phyloP scores from a whole-genome alignment of 768 basidiomycete genomes.

The Pulveroboletus sp. region DNA sequence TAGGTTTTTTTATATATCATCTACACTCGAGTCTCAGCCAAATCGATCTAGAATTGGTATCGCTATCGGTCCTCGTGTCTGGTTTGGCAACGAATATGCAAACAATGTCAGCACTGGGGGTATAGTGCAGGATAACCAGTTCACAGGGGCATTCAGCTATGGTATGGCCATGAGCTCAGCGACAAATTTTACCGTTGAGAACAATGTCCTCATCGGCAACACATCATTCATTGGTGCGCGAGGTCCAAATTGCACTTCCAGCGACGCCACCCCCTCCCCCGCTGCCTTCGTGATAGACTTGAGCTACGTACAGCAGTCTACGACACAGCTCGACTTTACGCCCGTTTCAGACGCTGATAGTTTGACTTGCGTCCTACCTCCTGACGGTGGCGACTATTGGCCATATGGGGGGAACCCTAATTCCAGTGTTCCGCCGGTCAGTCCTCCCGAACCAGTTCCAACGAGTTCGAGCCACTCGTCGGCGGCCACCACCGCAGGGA shows the following conservation, averaged over 20 bases:
- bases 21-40: conserved; percentile 1
- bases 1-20: conserved; percentile 30
- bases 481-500: conserved; percentile 35
- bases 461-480: conserved; percentile 25
- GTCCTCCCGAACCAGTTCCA: conserved; percentile 12
- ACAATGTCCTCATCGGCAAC: conserved; percentile 62
- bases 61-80: conserved; percentile 72
- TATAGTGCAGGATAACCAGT: conserved; percentile 51
- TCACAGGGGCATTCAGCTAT: conserved; percentile 72
- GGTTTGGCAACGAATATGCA: conserved; percentile 62
- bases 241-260: conserved; percentile 60
- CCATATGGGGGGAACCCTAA: conserved; percentile 58
- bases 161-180: conserved; percentile 67
- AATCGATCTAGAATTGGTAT: conserved; percentile 65
- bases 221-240: conserved; percentile 71
- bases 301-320: conserved; percentile 38
- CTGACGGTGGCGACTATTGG: conserved; percentile 68
- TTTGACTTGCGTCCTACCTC: conserved; percentile 67
- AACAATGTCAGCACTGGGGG: conserved; percentile 56
- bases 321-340: conserved; percentile 53
- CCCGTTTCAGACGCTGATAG: conserved; percentile 51
- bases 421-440: conserved; percentile 21
- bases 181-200: conserved; percentile 61
- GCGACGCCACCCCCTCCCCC: conserved; percentile 49
- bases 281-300: conserved; percentile 58